Conservation (phyloP, 106 monocot genomes). For the Iris macrosiphon region DNA sequence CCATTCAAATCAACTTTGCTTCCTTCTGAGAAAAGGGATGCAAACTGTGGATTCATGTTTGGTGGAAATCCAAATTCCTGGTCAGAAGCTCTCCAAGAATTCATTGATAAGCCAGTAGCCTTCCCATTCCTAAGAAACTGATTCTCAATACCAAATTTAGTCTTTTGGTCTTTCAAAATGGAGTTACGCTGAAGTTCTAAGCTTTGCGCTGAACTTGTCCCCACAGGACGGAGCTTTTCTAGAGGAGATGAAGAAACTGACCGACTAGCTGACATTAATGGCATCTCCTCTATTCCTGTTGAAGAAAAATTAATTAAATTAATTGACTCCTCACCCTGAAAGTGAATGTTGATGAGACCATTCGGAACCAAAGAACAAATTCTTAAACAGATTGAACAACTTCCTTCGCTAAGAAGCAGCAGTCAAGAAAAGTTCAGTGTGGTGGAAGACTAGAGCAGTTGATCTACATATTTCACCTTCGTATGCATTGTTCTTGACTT, state of each 20-base stretch:
- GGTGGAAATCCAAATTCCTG: conserved; percentile 5
- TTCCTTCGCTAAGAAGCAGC: no score
- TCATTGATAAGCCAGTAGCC: background rate
- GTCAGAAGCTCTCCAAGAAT: conserved; percentile 16
- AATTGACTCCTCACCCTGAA: no score
- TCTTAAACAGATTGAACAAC: no score
- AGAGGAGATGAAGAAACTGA: conserved; percentile 35
- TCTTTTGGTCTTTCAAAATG: conserved; percentile 22
- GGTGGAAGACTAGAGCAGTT: no score
- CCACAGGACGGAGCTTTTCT: conserved; percentile 21
- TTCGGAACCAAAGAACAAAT: no score
- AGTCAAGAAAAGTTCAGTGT: no score
- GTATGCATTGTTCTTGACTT: no score
- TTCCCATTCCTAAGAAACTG: conserved; percentile 13
- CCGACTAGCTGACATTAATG: conserved; percentile 32
- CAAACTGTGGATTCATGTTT: conserved; percentile 2
- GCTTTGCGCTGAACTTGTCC: conserved; percentile 14
- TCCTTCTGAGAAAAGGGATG: conserved; percentile 13
- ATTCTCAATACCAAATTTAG: conserved; percentile 12
- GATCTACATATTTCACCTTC: no score
- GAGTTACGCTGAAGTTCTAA: conserved; percentile 10
- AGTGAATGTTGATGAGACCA: no score
- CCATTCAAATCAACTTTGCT: conserved; percentile 13
- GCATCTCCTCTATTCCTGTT: conserved; percentile 24
- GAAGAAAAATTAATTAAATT: no score